These are phyloP conservation scores for Syzygium syzygioides DNA, from an alignment of 441 rosid species.

Conservation along the genomic window DNA sequence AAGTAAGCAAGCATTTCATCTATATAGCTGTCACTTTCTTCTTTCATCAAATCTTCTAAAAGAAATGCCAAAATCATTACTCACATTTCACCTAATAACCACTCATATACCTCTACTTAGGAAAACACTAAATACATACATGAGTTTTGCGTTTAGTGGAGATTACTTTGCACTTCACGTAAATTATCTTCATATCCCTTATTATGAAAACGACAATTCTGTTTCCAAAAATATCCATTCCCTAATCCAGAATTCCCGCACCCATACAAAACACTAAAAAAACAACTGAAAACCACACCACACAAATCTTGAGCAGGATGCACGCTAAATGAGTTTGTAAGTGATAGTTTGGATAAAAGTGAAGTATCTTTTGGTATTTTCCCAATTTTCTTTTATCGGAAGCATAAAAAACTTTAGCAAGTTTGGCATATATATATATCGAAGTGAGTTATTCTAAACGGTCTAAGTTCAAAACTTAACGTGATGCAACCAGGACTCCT, in stretches of 20 bases:
- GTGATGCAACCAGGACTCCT: not conserved
- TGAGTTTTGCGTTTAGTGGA: not conserved
- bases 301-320: not conserved
- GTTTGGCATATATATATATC: not conserved
- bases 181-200: not conserved
- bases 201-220: not conserved
- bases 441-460: not conserved
- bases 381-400: not conserved
- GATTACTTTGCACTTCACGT: not conserved
- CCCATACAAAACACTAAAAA: not conserved
- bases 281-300: not conserved
- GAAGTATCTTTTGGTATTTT: not conserved
- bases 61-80: not conserved
- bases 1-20: not conserved
- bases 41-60: not conserved
- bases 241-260: not conserved
- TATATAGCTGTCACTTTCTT: not conserved
- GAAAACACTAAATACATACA: not conserved
- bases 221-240: not conserved
- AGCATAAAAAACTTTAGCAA: not conserved
- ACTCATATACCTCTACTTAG: not conserved
- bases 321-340: not conserved
- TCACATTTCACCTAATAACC: not conserved
- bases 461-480: not conserved
- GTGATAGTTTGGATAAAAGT: not conserved